Percentiles rank a stretch among this genome's conserved stretches.
phyloP scores from a whole-genome alignment of 768 basidiomycete species.

The Guyanaporus albipodus region DNA sequence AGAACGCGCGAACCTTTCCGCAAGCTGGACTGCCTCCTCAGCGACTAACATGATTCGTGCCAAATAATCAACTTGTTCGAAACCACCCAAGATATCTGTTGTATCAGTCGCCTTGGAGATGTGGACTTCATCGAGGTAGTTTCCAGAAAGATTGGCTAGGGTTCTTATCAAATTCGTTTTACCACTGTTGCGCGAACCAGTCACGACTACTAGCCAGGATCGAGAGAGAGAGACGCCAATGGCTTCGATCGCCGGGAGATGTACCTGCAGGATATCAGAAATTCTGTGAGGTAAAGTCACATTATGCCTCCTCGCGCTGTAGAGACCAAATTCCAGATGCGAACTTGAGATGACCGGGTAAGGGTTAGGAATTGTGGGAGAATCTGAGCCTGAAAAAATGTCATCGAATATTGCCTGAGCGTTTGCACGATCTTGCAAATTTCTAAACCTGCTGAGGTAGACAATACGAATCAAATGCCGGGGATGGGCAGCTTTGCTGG shows the following conservation, averaged over 20 bases:
- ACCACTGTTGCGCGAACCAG: slow-evolving; percentile 68
- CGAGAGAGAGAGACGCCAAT: slow-evolving; percentile 68
- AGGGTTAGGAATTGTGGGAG: slow-evolving; percentile 39
- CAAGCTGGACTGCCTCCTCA: slow-evolving; percentile 37
- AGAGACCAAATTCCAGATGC: slow-evolving; percentile 65
- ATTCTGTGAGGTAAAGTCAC: slow-evolving; percentile 37
- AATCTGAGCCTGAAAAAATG: slow-evolving; percentile 38
- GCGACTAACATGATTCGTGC: slow-evolving; percentile 37
- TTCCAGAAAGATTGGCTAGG: slow-evolving; percentile 69
- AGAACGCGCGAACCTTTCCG: slow-evolving; percentile 40
- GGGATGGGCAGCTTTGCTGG: slow-evolving; percentile 43
- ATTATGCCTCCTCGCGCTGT: slow-evolving; percentile 34
- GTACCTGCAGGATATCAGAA: slow-evolving; percentile 54
- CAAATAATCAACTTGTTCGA: slow-evolving; percentile 81
- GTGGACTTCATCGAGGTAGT: slow-evolving; percentile 63
- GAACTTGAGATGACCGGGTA: slow-evolving; percentile 37
- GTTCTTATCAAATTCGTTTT: slow-evolving; percentile 74
- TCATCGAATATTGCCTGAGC: slow-evolving; percentile 54
- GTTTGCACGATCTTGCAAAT: slow-evolving; percentile 53
- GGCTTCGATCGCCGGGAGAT: slow-evolving; percentile 67
- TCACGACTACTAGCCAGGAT: slow-evolving; percentile 87
- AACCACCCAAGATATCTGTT: slow-evolving; percentile 90
- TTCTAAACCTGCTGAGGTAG: slow-evolving; percentile 87
- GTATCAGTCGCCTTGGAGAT: slow-evolving; percentile 89
- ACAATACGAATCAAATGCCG: slow-evolving; percentile 61